Conservation (phyloP, 129 eudicot species). For the Centella asiatica region DNA sequence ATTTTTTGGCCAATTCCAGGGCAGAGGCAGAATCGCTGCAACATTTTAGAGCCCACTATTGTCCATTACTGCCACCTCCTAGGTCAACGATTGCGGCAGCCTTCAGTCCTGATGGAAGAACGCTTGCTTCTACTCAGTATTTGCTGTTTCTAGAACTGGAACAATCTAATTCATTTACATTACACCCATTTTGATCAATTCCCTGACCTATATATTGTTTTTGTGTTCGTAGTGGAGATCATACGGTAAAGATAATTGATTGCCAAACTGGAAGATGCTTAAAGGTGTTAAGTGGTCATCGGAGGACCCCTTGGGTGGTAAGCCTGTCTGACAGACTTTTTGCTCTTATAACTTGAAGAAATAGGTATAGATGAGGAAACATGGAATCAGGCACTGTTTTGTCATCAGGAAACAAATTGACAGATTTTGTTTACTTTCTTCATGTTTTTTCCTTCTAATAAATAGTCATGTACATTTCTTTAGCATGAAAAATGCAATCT, state of each 20-base stretch:
- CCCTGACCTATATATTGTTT: not conserved
- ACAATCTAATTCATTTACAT: not conserved
- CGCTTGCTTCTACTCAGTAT: constrained; percentile 97
- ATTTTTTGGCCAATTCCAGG: no score
- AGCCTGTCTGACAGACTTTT: constrained; percentile 13
- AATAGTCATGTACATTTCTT: no score
- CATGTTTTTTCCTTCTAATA: no score
- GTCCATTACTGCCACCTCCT: constrained; percentile 87
- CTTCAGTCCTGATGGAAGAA: constrained; percentile 88
- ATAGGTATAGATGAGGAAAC: not conserved
- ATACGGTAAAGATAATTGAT: constrained; percentile 89
- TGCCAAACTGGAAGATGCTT: constrained; percentile 86
- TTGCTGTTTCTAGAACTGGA: constrained; percentile 12
- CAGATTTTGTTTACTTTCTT: no score
- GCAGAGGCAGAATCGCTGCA: constrained; percentile 75
- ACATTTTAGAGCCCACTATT: constrained; percentile 71
- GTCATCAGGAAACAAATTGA: no score
- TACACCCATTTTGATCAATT: not conserved
- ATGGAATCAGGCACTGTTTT: no score
- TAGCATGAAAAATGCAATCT: no score
- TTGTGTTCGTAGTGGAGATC: constrained; percentile 70
- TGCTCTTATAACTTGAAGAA: not conserved
- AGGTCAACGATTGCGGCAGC: constrained; percentile 99
- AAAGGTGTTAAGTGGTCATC: constrained; percentile 89
- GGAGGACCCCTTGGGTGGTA: constrained; percentile 99